Percentiles rank a stretch among this genome's conserved stretches.
Conservation (phyloP, 2,329 filamentous ascomycete species). For the Fusarium chlamydosporum region DNA sequence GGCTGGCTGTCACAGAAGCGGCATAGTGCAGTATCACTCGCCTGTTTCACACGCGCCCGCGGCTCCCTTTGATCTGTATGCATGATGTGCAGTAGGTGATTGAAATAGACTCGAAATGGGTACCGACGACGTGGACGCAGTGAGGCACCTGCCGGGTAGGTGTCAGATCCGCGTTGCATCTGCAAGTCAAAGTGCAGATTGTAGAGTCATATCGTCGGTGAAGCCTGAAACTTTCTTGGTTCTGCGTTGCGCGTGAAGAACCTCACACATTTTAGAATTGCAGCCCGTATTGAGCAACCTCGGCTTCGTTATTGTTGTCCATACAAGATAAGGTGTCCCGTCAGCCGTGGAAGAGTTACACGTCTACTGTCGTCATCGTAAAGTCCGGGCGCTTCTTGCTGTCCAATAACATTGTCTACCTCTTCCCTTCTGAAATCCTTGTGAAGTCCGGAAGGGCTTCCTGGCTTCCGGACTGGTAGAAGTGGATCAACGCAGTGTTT, state of each 20-base stretch:
- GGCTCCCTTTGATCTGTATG: conserved; percentile 48
- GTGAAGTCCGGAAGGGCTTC: conserved; percentile 43
- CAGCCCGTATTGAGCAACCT: conserved; percentile 30
- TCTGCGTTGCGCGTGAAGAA: not conserved
- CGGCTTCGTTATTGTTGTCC: conserved; percentile 31
- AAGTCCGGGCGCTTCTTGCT: conserved; percentile 35
- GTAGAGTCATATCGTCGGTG: conserved; percentile 48
- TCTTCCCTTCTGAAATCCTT: conserved; percentile 36
- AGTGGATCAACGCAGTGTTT: conserved; percentile 44
- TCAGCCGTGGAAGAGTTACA: conserved; percentile 45
- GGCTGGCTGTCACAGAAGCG: conserved; percentile 44
- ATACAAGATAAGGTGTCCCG: conserved; percentile 38
- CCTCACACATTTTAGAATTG: conserved; percentile 3
- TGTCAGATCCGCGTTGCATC: conserved; percentile 47
- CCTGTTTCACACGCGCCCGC: conserved; percentile 42
- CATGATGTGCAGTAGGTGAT: conserved; percentile 52
- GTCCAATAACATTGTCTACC: conserved; percentile 40
- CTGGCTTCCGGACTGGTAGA: conserved; percentile 47
- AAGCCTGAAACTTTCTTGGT: conserved; percentile 44
- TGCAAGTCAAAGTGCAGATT: conserved; percentile 33
- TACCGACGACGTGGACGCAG: conserved; percentile 51
- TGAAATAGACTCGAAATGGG: conserved; percentile 45
- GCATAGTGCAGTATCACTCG: conserved; percentile 43
- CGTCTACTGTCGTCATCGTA: conserved; percentile 49
- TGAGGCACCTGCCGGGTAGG: conserved; percentile 43